Conservation (phyloP, 176 grass and related monocot genomes). For the Triticum timopheevii region DNA sequence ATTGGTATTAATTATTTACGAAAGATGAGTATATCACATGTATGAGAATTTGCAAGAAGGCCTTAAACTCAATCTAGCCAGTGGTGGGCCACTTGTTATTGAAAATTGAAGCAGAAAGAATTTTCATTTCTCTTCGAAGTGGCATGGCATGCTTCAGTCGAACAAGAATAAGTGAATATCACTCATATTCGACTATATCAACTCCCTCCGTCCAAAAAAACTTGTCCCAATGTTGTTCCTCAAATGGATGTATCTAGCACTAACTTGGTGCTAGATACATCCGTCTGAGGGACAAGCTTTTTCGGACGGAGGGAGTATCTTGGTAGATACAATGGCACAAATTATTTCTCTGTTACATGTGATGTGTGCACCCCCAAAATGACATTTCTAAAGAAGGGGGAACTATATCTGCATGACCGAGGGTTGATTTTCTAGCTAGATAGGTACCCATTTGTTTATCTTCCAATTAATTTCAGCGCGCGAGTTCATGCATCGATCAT, state of each 20-base stretch:
- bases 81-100: not conserved
- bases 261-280: no score
- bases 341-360: not conserved
- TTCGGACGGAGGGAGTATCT: no score
- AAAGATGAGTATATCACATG: conserved; percentile 23
- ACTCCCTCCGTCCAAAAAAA: no score
- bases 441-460: conserved; percentile 22
- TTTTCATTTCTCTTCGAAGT: not conserved
- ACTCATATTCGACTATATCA: not conserved
- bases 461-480: conserved; percentile 15
- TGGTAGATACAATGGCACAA: not conserved
- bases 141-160: not conserved
- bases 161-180: not conserved
- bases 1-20: not conserved
- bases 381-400: not conserved
- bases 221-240: no score
- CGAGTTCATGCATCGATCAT: conserved; percentile 17
- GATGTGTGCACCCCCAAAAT: not conserved
- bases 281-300: no score
- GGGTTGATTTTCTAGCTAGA: not conserved
- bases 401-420: not conserved
- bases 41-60: not conserved
- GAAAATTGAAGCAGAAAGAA: not conserved
- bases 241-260: no score
- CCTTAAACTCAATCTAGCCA: not conserved